Base-by-base conservation (phyloP, 352 stramenopile species). In the Phytophthora brassicae region DNA sequence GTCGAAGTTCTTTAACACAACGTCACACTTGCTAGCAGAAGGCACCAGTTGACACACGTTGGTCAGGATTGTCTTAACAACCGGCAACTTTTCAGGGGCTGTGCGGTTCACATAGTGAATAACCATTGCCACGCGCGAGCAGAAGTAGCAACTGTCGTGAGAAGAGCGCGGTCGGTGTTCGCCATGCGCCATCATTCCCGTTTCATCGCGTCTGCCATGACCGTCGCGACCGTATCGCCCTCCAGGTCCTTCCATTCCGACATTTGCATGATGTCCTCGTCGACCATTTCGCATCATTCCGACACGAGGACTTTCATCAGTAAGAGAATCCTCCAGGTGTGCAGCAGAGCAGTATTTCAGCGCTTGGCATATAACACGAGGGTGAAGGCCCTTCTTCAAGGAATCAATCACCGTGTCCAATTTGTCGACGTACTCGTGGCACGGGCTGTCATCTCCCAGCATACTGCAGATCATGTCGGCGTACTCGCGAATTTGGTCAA, bases 391-490 rank as follows among this genome's bases (percentile, higher is more conserved):
- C 33, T 77, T 75, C 56, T 74, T 70, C 19, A 86, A 63, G 4
- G 64, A 69, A 41, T 86, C 76, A 60, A 86, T 54, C 24, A 86
- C 72, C 19, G 51, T 68, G 54, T 86, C 74, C 31, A 86, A 26
- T 36, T 83, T 52, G 26, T 61, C 60, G 0, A 81, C 68, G 36
- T 86, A 83, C 45, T 64, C 7, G 46, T 86, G 76, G 52, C 76
- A 86, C 16, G 64, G 64, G 33, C 73, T 83, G 19, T 79, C 74
- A 12, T 79, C 69, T 19, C 76, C 76, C 26, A 86, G 45, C 60
- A 84, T 84, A 12, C 57, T 45, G 52, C 76, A 86, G 59, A 86
- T 80, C 59, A 83, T 79, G 51, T 86, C 76, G 24, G 69, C 74
- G 19, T 81, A 83, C 4, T 68, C 60, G 7, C 71, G 76, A 51